Conservation (phyloP, 2,329 filamentous ascomycete species). For the Anthostomella pinea region DNA sequence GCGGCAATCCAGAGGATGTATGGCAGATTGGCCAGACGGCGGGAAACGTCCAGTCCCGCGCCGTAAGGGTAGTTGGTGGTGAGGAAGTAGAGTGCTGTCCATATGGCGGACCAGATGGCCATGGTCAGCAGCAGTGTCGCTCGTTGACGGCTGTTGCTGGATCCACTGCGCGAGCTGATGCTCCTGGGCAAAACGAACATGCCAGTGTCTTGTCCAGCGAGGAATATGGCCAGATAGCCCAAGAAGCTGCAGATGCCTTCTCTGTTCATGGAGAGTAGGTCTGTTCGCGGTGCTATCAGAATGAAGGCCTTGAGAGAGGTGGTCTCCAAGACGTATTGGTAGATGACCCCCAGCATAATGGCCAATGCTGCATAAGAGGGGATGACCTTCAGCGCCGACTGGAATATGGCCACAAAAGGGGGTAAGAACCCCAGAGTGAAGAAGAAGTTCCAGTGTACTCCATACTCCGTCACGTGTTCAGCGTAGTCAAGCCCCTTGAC, state of each 20-base stretch:
- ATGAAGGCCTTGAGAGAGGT: constrained; percentile 81
- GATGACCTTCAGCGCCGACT: constrained; percentile 65
- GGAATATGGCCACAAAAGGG: constrained; percentile 82
- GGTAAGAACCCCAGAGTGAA: constrained; percentile 89
- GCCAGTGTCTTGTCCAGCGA: constrained; percentile 81
- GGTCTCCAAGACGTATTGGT: constrained; percentile 73
- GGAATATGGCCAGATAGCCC: constrained; percentile 92
- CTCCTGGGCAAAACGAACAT: constrained; percentile 70
- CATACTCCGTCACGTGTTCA: constrained; percentile 96
- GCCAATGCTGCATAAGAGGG: constrained; percentile 77
- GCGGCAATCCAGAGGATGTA: constrained; percentile 92
- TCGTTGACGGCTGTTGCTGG: constrained; percentile 46
- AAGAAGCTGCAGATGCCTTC: constrained; percentile 95
- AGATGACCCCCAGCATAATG: constrained; percentile 63
- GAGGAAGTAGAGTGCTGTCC: constrained; percentile 68
- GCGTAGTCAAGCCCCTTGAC: constrained; percentile 96
- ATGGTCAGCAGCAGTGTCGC: constrained; percentile 62
- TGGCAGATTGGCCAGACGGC: constrained; percentile 86
- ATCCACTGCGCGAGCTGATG: constrained; percentile 41
- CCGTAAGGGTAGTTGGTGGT: constrained; percentile 68
- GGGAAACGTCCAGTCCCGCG: constrained; percentile 73
- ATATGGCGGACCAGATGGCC: constrained; percentile 61
- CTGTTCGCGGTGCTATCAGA: constrained; percentile 73
- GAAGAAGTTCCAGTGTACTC: constrained; percentile 99
- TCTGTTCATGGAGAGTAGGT: constrained; percentile 83